Evolutionary conservation across 306 rosid genomes (phyloP), one percentile per base, ranked within the genome.

Genomic region (Citrullus colocynthis): DNA sequence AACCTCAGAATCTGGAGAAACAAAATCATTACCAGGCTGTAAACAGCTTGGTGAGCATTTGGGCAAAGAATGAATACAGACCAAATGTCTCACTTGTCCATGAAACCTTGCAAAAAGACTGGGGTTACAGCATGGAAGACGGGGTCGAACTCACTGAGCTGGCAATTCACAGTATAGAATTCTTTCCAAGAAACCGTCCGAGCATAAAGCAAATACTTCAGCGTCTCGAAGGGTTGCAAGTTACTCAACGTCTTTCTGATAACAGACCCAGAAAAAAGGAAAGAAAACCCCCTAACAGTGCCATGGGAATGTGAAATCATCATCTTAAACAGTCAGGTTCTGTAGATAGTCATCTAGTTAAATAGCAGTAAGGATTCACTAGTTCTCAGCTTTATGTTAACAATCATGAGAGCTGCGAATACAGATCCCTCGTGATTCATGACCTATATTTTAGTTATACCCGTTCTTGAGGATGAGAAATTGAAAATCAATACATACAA

Each of bases 51-150:
- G 32, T 89, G 7, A 85, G 88, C 10, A 77, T 77, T 85, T 89
- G 96, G 93, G 93, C 91, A 49, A 91, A 89, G 73, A 88, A 71
- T 7, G 88, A 84, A 74, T 89, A 85, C 81, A 86, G 45, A 37
- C 91, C 91, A 75, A 86, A 82, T 48, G 61, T 61, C 13, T 87
- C 89, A 30, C 90, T 91, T 24, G 96, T 84, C 59, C 87, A 88
- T 18, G 76, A 58, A 34, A 82, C 78, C 78, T 41, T 91, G 0
- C 85, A 82, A 30, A 80, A 86, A 82, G 91, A 91, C 54, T 89
- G 90, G 93, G 81, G 79, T 51, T 91, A 85, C 34, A 20, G 44
- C 73, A 45, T 13, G 16, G 78, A 84, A 81, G 97, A 91, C 78
- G 91, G 92, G 20, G 7, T 65, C 24, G 48, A 83, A 51, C 61